Evolutionary conservation across 2,329 filamentous ascomycete species (phyloP).

Genomic region (Neurospora sp.): DNA sequence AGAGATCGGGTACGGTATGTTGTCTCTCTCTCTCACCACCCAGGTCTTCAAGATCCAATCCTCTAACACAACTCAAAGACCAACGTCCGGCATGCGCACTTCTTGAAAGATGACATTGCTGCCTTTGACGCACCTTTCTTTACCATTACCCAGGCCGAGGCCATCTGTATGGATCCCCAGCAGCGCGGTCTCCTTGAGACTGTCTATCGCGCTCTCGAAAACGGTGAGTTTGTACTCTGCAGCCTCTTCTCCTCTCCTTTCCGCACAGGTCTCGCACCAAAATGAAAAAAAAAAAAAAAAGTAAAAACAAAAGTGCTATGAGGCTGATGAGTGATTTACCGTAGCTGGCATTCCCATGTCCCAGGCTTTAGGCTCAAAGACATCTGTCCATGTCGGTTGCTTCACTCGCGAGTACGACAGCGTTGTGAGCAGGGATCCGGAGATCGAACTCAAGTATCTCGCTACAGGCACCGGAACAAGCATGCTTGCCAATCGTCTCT

Average conservation of each 20-base stretch:
- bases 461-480: conserved; percentile 19
- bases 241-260: too few relatives aligned
- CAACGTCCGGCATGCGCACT: conserved; percentile 4
- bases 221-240: background rate
- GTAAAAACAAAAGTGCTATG: too few relatives aligned
- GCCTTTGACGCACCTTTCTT: conserved; percentile 13
- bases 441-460: conserved; percentile 9
- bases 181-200: conserved; percentile 11
- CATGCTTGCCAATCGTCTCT: conserved; percentile 17
- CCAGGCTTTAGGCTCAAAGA: conserved; percentile 15
- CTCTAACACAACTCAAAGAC: background rate
- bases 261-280: too few relatives aligned
- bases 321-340: too few relatives aligned
- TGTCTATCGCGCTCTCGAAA: conserved; percentile 12
- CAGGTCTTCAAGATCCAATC: background rate
- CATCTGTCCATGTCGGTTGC: conserved; percentile 24
- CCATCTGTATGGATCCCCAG: conserved; percentile 11
- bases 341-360: too few relatives aligned
- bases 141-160: conserved; percentile 8
- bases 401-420: conserved; percentile 21
- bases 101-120: conserved; percentile 6
- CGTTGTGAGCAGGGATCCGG: conserved; percentile 2
- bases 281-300: too few relatives aligned
- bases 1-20: conserved; percentile 2
- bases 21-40: background rate